Conservation (phyloP, 768 basidiomycete species). For the Tephrocybe sp. region DNA sequence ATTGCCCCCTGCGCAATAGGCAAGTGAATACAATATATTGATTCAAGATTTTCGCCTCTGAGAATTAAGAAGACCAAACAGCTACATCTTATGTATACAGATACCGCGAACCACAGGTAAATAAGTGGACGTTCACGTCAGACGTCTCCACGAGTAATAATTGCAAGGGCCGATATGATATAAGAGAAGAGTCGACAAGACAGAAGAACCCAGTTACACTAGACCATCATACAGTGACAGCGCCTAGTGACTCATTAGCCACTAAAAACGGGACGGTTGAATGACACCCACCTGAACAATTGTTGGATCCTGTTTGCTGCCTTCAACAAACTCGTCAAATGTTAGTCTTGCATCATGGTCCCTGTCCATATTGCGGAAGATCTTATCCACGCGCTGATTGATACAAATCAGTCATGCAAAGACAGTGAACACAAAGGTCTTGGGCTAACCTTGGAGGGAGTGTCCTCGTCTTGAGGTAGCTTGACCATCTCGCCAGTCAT, state of each 20-base stretch:
- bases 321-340: constrained; percentile 97
- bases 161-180: background rate
- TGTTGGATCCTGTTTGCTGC: constrained; percentile 97
- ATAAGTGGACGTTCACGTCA: background rate
- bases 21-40: constrained; percentile 3
- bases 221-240: constrained; percentile 94
- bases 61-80: background rate
- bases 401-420: constrained; percentile 7
- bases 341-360: constrained; percentile 93
- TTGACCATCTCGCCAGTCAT: constrained; percentile 99
- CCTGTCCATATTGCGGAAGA: constrained; percentile 96
- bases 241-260: constrained; percentile 51
- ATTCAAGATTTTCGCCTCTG: background rate
- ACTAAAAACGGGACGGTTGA: constrained; percentile 4
- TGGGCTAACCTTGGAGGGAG: constrained; percentile 87
- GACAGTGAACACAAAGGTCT: constrained; percentile 12
- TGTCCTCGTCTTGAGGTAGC: constrained; percentile 97
- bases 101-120: background rate
- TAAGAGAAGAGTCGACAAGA: background rate
- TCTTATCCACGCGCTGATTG: constrained; percentile 92
- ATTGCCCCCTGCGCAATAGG: constrained; percentile 34
- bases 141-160: background rate
- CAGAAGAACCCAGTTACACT: constrained; percentile 49
- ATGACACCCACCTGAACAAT: constrained; percentile 82
- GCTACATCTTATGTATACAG: background rate